These are phyloP conservation scores for Citrus sp. DNA, from an alignment of 345 rosid species.

Conservation along the genomic window DNA sequence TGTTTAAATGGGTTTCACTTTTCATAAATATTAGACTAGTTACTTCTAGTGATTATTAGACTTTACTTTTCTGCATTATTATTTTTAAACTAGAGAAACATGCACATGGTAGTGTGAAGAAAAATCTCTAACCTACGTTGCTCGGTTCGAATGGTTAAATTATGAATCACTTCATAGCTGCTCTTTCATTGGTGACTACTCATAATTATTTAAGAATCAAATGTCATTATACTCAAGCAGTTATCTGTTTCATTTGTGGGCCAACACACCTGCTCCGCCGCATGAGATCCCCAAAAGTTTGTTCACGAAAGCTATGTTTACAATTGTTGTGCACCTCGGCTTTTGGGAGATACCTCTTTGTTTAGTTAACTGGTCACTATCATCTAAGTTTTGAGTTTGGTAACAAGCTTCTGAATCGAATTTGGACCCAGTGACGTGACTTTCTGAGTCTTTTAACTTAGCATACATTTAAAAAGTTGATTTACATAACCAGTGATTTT, in stretches of 20 bases:
- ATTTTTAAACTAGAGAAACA: background rate
- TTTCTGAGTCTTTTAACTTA: background rate
- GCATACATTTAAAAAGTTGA: background rate
- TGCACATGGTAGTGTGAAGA: background rate
- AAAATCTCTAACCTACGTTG: background rate
- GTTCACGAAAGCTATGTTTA: background rate
- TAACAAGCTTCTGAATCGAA: background rate
- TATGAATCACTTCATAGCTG: background rate
- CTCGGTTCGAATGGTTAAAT: background rate
- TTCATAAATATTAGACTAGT: background rate
- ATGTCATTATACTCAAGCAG: background rate
- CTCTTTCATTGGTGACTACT: background rate
- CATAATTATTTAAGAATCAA: background rate
- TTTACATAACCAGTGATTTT: background rate
- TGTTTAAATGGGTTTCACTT: background rate
- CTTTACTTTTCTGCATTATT: background rate
- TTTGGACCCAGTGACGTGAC: background rate
- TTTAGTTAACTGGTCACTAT: background rate
- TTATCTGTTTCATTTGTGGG: background rate
- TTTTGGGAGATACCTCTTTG: background rate
- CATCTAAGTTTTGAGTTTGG: background rate
- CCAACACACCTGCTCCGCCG: background rate
- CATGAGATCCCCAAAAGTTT: background rate
- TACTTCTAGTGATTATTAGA: background rate
- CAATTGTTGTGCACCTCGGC: background rate